phyloP scores from a whole-genome alignment of 768 basidiomycete genomes.

The Termitomyces sp. region DNA sequence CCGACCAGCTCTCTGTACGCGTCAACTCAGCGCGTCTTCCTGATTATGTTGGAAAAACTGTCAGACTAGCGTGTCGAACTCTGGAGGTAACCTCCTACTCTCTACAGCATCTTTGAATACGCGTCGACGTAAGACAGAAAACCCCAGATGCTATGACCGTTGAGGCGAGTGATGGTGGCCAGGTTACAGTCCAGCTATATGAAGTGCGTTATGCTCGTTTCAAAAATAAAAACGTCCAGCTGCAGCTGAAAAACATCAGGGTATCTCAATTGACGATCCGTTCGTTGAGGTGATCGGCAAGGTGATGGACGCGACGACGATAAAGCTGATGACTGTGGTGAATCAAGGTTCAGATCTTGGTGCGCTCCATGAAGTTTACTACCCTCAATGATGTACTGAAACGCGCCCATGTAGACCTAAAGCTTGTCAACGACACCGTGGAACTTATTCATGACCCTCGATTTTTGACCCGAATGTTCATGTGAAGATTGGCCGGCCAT shows the following conservation, averaged over 20 bases:
- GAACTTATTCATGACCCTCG: slow-evolving; percentile 58
- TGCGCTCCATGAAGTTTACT: slow-evolving; percentile 28
- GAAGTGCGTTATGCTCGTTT: slow-evolving; percentile 29
- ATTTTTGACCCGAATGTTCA: slow-evolving; percentile 49
- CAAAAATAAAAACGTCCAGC: neutral
- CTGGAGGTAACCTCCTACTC: slow-evolving; percentile 38
- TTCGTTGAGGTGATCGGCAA: slow-evolving; percentile 69
- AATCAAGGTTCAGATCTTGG: slow-evolving; percentile 63
- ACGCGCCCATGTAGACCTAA: slow-evolving; percentile 39
- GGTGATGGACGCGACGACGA: slow-evolving; percentile 48
- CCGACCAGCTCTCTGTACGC: slow-evolving; percentile 37
- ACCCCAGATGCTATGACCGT: slow-evolving; percentile 51
- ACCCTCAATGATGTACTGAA: slow-evolving; percentile 3
- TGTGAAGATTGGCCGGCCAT: slow-evolving; percentile 1
- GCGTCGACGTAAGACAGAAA: slow-evolving; percentile 21
- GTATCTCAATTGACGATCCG: slow-evolving; percentile 42
- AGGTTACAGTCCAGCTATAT: slow-evolving; percentile 46
- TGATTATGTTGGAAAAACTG: slow-evolving; percentile 47
- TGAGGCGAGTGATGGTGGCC: slow-evolving; percentile 62
- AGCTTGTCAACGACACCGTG: slow-evolving; percentile 57
- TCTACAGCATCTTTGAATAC: neutral
- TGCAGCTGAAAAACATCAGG: slow-evolving; percentile 23
- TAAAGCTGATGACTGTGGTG: slow-evolving; percentile 53
- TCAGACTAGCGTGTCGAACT: slow-evolving; percentile 61
- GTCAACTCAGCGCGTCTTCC: slow-evolving; percentile 61